Evolutionary conservation across 2,329 filamentous ascomycete genomes (phyloP).

Genomic region (Trichoderma arundinaceum): DNA sequence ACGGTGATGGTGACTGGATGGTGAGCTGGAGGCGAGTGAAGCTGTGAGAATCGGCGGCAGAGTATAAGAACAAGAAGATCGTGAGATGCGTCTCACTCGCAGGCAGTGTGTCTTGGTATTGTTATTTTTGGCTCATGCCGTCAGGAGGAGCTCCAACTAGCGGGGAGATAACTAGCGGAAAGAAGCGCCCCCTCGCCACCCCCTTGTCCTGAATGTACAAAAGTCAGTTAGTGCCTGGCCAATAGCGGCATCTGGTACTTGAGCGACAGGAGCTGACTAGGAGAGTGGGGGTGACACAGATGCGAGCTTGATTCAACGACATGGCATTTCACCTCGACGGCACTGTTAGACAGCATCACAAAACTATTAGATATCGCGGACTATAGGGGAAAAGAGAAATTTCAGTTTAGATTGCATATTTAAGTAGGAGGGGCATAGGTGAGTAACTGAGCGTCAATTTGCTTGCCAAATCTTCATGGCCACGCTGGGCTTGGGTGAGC

Average conservation of each 20-base stretch:
- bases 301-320: slow-evolving; percentile 30
- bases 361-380: neutral
- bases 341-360: neutral
- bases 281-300: slow-evolving; percentile 22
- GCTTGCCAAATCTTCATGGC: neutral
- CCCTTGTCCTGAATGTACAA: slow-evolving; percentile 7
- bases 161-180: slow-evolving; percentile 18
- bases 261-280: slow-evolving; percentile 23
- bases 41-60: neutral
- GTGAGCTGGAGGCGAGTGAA: neutral
- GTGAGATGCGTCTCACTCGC: slow-evolving; percentile 8
- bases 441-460: neutral
- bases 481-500: neutral
- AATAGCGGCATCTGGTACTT: slow-evolving; percentile 16
- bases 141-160: slow-evolving; percentile 17
- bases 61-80: slow-evolving; percentile 6
- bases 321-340: slow-evolving; percentile 1
- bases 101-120: neutral
- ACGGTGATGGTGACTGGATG: slow-evolving; percentile 1
- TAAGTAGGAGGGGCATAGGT: neutral
- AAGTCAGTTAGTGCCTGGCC: slow-evolving; percentile 17
- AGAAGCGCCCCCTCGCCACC: neutral
- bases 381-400: neutral
- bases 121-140: neutral
- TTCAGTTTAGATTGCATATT: neutral